Conservation (phyloP, 2,329 filamentous ascomycete genomes). For the Malbranchea zuffiana region DNA sequence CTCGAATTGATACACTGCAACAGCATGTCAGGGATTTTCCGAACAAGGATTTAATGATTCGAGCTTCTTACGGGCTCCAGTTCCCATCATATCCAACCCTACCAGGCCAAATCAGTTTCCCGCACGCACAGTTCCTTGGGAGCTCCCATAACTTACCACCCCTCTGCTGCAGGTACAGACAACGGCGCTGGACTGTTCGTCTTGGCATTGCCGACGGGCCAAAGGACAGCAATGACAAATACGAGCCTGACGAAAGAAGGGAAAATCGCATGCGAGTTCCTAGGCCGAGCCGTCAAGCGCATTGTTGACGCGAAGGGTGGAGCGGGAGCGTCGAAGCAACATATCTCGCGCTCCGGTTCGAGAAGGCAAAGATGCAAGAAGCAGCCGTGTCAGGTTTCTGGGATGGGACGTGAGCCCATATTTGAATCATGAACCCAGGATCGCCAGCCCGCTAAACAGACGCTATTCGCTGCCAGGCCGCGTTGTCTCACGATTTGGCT, state of each 20-base stretch:
- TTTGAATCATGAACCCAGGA: too few relatives aligned
- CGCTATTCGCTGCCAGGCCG: too few relatives aligned
- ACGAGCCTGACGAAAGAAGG: slow-evolving; percentile 1
- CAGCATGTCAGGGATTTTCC: not conserved
- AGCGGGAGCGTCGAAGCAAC: slow-evolving; percentile 4
- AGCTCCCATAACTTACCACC: slow-evolving; percentile 11
- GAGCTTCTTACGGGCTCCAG: slow-evolving; percentile 19
- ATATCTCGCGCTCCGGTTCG: slow-evolving; percentile 1
- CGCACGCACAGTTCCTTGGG: not conserved
- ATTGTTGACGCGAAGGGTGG: slow-evolving; percentile 9
- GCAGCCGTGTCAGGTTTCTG: too few relatives aligned
- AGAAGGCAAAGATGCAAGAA: too few relatives aligned
- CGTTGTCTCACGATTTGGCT: too few relatives aligned
- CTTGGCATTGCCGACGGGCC: not conserved
- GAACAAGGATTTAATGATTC: not conserved
- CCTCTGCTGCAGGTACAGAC: slow-evolving; percentile 5
- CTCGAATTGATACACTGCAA: slow-evolving; percentile 18
- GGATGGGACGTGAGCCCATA: too few relatives aligned
- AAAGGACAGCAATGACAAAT: slow-evolving; percentile 1
- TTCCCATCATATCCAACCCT: slow-evolving; percentile 19
- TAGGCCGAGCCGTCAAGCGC: slow-evolving; percentile 5
- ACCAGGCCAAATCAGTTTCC: not conserved
- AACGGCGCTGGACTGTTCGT: slow-evolving; percentile 7
- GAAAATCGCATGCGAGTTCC: too few relatives aligned
- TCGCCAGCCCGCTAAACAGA: too few relatives aligned